Percentiles rank a stretch among this genome's conserved stretches.
Conservation (phyloP, 768 basidiomycete genomes). For the Mycena kentingensis region DNA sequence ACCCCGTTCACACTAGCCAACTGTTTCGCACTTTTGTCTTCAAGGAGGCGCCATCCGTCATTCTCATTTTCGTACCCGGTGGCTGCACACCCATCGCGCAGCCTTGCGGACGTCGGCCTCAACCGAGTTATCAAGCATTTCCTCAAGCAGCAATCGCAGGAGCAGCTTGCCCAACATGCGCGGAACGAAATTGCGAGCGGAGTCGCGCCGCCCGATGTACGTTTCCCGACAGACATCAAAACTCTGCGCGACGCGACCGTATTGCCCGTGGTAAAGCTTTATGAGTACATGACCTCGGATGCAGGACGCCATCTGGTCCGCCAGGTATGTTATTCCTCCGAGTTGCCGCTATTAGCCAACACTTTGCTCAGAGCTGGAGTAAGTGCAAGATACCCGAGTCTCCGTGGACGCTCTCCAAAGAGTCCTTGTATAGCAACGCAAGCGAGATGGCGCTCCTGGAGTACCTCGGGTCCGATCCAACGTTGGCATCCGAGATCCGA, state of each 20-base stretch:
- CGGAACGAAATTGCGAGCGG: neutral
- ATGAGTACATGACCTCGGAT: neutral
- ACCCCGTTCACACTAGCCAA: constrained; percentile 24
- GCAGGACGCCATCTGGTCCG: neutral
- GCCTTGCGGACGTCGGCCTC: neutral
- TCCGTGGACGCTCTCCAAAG: neutral
- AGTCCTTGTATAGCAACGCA: neutral
- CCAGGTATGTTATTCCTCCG: too few species aligned
- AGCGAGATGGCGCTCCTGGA: neutral
- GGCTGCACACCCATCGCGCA: neutral
- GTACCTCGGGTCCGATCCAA: neutral
- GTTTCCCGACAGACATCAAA: neutral
- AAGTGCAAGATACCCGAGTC: neutral
- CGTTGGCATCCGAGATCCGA: neutral
- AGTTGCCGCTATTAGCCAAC: too few species aligned
- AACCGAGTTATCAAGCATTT: neutral
- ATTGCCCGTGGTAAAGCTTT: neutral
- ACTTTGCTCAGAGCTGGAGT: neutral
- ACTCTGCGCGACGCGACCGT: neutral
- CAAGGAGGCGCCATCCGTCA: neutral
- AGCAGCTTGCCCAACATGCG: neutral
- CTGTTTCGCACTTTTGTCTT: constrained; percentile 18
- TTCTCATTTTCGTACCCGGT: neutral
- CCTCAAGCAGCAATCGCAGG: neutral
- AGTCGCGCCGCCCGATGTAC: neutral